Evolutionary conservation across 306 rosid species (phyloP).

Genomic region (Sicyos edulis): DNA sequence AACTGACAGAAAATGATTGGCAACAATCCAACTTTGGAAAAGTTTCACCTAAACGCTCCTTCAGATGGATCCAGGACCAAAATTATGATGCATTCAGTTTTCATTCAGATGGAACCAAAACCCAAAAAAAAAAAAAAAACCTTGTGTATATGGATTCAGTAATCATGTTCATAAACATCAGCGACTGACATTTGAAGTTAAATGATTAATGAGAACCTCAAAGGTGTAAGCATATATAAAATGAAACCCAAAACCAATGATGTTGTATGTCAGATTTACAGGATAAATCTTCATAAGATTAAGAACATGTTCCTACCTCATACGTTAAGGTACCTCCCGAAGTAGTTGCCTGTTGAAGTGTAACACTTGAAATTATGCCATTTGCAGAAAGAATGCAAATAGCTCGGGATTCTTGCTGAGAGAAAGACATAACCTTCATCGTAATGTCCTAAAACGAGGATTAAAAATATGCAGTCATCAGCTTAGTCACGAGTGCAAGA

Average conservation of each 20-base stretch:
- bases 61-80: not conserved
- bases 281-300: not conserved
- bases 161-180: not conserved
- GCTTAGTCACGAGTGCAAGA: conserved; percentile 3
- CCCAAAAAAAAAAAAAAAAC: no score
- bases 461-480: not conserved
- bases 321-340: conserved; percentile 60
- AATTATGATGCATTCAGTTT: no score
- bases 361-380: conserved; percentile 62
- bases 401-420: conserved; percentile 41
- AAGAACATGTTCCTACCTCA: conserved; percentile 39
- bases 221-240: no score
- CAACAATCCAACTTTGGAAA: not conserved
- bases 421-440: conserved; percentile 62
- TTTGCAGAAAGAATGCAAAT: conserved; percentile 58
- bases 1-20: not conserved
- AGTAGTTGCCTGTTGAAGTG: conserved; percentile 54
- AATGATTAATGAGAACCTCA: no score
- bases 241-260: no score
- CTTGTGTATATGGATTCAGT: not conserved
- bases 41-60: no score
- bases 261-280: no score
- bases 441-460: conserved; percentile 44
- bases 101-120: no score
- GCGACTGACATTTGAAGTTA: no score